Percentiles rank a stretch among this genome's conserved stretches.
phyloP scores from a whole-genome alignment of 1,139 yeast genomes.

The Eremothecium gossypii region DNA sequence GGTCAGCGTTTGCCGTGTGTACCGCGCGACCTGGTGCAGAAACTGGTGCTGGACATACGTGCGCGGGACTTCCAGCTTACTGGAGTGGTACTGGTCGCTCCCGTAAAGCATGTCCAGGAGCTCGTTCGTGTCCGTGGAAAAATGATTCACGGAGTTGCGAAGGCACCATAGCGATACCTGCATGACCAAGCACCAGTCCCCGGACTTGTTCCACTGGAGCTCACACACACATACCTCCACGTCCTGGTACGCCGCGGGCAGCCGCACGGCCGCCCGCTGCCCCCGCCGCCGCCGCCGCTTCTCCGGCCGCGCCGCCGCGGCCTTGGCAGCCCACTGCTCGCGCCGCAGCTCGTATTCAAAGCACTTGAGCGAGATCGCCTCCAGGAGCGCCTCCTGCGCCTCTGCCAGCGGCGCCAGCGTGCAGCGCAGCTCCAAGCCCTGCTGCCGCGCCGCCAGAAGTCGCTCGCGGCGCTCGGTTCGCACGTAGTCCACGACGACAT shows the following conservation, averaged over 20 bases:
- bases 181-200: conserved; percentile 12
- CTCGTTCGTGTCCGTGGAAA: conserved; percentile 11
- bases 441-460: not conserved
- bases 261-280: conserved; percentile 5
- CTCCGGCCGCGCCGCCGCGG: not conserved
- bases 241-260: conserved; percentile 10
- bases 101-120: conserved; percentile 11
- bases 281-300: conserved; percentile 4
- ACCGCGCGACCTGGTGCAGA: conserved; percentile 15
- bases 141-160: conserved; percentile 14
- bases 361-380: conserved; percentile 6
- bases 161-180: conserved; percentile 9
- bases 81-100: conserved; percentile 5
- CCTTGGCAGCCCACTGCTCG: conserved; percentile 1
- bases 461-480: not conserved
- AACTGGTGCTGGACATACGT: conserved; percentile 19
- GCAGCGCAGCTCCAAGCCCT: not conserved
- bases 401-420: no score
- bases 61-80: conserved; percentile 6
- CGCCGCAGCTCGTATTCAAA: conserved; percentile 5
- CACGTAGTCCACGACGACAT: conserved; percentile 11
- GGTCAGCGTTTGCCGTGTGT: conserved; percentile 14
- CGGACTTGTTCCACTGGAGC: conserved; percentile 7
- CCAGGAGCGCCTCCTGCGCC: conserved; percentile 4
- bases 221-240: conserved; percentile 9